A percentile compares a stretch with the other conserved stretches of the same genome.
These are phyloP conservation scores for Russula brevipes DNA, from an alignment of 768 basidiomycete species.

Conservation along the genomic window DNA sequence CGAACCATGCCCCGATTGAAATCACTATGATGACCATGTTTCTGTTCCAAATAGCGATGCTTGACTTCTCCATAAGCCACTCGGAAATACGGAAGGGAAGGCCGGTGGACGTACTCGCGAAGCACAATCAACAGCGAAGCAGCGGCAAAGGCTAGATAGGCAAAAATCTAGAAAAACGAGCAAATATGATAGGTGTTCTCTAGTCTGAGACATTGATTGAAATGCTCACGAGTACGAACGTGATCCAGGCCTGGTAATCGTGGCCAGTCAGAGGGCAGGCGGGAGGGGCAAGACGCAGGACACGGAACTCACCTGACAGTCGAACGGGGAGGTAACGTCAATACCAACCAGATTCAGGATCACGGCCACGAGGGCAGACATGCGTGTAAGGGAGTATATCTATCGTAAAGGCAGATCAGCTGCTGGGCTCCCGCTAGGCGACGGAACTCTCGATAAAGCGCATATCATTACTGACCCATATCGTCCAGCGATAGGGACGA, in stretches of 20 bases:
- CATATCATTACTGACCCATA: constrained; percentile 1
- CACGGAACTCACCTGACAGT: constrained; percentile 10
- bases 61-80: neutral
- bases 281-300: neutral
- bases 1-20: neutral
- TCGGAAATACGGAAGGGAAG: neutral
- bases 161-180: neutral
- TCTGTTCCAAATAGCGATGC: constrained; percentile 9
- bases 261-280: neutral
- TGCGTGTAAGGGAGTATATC: constrained; percentile 18
- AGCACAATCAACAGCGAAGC: constrained; percentile 8
- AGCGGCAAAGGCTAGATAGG: neutral
- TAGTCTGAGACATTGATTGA: neutral
- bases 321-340: neutral
- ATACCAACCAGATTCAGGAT: neutral
- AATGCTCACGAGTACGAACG: neutral
- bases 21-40: neutral
- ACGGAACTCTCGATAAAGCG: neutral
- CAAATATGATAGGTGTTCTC: neutral
- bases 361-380: neutral
- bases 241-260: neutral
- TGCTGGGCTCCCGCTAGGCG: neutral
- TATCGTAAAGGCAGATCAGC: neutral
- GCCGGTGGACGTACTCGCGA: constrained; percentile 4
- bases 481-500: constrained; percentile 10